Base-by-base conservation (phyloP, 2,329 filamentous ascomycete genomes). In the Apiospora marii region DNA sequence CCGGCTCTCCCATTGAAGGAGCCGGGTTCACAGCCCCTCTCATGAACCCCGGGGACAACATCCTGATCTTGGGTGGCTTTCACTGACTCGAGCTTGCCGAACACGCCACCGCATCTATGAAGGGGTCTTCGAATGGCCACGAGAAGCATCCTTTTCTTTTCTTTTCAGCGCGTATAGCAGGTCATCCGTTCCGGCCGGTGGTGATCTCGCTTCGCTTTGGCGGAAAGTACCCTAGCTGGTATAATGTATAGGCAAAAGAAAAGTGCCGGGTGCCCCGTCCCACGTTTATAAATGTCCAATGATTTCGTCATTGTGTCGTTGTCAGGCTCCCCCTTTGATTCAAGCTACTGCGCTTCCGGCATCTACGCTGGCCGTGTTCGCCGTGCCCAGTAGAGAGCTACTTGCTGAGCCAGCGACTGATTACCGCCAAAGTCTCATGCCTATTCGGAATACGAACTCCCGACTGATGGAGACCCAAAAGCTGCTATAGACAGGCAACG, bases 111-210 rank as follows among this genome's bases (percentile, higher is more conserved):
- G 58, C 58, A 19, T 64, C 58, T 41, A 64, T 24, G 22, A 41
- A 61, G 34, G 58, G 14, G 10, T 41, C 41, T 4, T 22, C 34
- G 22, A n/a, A 64, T 37, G 34, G 34, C 58, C 34, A n/a, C 34
- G 58, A 61, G 34, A 3, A 19, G 58, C 58, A 41, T 14, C 3
- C 5, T 37, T 37, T 37, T 41, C 22, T n/a, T 41, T 64, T 34
- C 30, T 64, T 64, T 64, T 64, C 58, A 64, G 58, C 58, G 58
- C 30, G 58, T 64, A 64, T 41, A 64, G 58, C 34, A 64, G 58
- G 58, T 13, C 30, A 64, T 64, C 58, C 19, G 58, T 64, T 41
- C 58, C 58, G 58, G 58, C 58, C 8, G 58, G 34, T 14, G 58
- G 58, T 13, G 58, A 41, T 61, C 58, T 64, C 34, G 58, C 34